These are phyloP conservation scores for Pseudogymnoascus verrucosus DNA, from an alignment of 2,329 filamentous ascomycete species.

Conservation along the genomic window DNA sequence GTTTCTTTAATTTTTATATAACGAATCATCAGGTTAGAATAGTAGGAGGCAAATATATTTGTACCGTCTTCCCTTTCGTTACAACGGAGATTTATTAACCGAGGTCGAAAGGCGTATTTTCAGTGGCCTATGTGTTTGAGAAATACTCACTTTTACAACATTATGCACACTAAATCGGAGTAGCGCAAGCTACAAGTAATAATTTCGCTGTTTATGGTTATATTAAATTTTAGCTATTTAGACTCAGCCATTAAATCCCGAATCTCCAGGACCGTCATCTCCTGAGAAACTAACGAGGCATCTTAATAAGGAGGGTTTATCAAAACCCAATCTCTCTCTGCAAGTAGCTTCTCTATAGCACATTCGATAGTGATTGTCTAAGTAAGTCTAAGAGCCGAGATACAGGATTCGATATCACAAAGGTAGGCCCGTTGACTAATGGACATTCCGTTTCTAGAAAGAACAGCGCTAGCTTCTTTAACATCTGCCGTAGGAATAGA, in stretches of 20 bases:
- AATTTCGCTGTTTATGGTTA: neutral
- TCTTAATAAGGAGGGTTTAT: neutral
- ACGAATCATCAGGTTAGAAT: neutral
- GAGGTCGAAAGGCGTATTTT: neutral
- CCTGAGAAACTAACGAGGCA: neutral
- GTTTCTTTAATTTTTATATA: neutral
- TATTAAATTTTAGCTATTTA: neutral
- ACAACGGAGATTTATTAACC: neutral
- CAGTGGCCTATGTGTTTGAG: neutral
- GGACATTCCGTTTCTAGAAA: neutral
- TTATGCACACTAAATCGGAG: neutral
- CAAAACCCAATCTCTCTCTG: neutral
- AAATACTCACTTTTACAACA: neutral
- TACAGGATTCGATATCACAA: neutral
- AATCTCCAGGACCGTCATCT: neutral
- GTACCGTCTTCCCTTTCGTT: neutral
- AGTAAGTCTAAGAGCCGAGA: neutral
- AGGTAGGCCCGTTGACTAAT: neutral
- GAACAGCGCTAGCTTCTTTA: neutral
- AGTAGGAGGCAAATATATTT: neutral
- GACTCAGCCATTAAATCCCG: neutral
- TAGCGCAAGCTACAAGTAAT: neutral
- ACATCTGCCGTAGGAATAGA: too few relatives aligned
- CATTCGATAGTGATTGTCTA: neutral
- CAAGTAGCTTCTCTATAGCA: neutral